Conservation (phyloP, 345 rosid species). For the Brassica juncea region DNA sequence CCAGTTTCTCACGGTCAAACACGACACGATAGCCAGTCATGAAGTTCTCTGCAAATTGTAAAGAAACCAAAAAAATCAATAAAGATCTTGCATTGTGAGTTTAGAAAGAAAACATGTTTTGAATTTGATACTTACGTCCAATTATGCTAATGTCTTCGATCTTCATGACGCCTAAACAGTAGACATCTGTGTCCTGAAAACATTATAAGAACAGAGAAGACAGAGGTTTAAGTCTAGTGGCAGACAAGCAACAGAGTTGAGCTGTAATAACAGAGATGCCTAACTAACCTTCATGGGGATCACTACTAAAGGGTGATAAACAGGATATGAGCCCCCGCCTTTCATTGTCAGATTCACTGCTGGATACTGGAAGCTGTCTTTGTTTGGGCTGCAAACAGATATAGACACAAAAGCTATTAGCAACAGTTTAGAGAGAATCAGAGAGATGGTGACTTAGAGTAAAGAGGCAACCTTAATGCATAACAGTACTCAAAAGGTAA, state of each 20-base stretch:
- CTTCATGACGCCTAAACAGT: conserved; percentile 74
- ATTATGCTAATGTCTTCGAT: conserved; percentile 71
- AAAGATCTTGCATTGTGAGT: neutral
- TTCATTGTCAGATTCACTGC: conserved; percentile 69
- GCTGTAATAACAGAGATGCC: conserved; percentile 1
- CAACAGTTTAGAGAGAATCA: neutral
- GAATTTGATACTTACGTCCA: conserved; percentile 70
- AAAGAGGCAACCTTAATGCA: conserved; percentile 54
- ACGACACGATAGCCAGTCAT: conserved; percentile 72
- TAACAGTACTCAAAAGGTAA: conserved; percentile 90
- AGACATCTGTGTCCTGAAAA: conserved; percentile 50
- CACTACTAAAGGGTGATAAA: conserved; percentile 53
- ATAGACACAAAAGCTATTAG: conserved; percentile 4
- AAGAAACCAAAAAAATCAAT: neutral
- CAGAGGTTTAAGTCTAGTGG: conserved; percentile 4
- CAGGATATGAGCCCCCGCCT: conserved; percentile 61
- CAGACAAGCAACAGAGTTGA: neutral
- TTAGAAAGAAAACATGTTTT: neutral
- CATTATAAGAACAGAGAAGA: conserved; percentile 15
- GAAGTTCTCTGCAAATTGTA: conserved; percentile 65
- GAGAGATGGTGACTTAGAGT: neutral
- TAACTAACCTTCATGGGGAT: conserved; percentile 47
- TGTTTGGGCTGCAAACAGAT: conserved; percentile 44
- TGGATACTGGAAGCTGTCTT: conserved; percentile 46
- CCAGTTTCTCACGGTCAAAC: conserved; percentile 66